Evolutionary conservation across 768 basidiomycete genomes (phyloP).

Genomic region (Kwoniella bestiolae): DNA sequence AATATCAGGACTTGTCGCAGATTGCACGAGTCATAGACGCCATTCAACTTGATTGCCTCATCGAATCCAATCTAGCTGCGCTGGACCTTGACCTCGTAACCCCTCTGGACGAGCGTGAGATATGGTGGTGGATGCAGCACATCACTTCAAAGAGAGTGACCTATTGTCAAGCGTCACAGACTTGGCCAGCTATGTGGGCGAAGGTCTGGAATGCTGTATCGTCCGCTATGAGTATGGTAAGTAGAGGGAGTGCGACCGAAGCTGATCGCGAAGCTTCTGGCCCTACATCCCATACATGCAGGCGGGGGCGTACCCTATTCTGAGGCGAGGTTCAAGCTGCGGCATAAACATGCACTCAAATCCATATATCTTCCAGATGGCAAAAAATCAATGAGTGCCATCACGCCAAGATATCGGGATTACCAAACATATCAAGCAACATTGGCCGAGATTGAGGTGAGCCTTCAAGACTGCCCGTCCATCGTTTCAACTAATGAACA

Average conservation of each 20-base stretch:
- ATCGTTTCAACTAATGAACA: background rate
- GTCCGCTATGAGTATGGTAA: conserved; percentile 27
- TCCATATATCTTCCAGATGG: conserved; percentile 12
- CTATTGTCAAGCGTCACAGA: background rate
- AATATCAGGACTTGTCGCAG: background rate
- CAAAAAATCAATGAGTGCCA: background rate
- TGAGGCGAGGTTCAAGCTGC: conserved; percentile 28
- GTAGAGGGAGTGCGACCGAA: background rate
- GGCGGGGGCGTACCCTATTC: background rate
- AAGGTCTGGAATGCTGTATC: conserved; percentile 26
- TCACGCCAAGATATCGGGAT: conserved; percentile 17
- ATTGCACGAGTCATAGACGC: conserved; percentile 18
- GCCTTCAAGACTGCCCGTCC: background rate
- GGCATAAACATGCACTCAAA: conserved; percentile 37
- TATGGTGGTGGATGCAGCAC: conserved; percentile 47
- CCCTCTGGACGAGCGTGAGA: conserved; percentile 22
- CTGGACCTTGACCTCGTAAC: conserved; percentile 29
- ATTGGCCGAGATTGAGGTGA: background rate
- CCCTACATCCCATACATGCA: background rate
- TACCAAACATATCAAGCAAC: background rate
- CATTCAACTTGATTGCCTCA: conserved; percentile 39
- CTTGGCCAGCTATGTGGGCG: conserved; percentile 23
- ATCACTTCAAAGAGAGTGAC: conserved; percentile 15
- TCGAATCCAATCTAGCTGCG: conserved; percentile 34
- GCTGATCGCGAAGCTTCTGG: conserved; percentile 11